A percentile compares a stretch with the other conserved stretches of the same genome.
Evolutionary conservation across 1,284 basidiomycete species (phyloP).

Genomic region (Neolentinus lepideus): DNA sequence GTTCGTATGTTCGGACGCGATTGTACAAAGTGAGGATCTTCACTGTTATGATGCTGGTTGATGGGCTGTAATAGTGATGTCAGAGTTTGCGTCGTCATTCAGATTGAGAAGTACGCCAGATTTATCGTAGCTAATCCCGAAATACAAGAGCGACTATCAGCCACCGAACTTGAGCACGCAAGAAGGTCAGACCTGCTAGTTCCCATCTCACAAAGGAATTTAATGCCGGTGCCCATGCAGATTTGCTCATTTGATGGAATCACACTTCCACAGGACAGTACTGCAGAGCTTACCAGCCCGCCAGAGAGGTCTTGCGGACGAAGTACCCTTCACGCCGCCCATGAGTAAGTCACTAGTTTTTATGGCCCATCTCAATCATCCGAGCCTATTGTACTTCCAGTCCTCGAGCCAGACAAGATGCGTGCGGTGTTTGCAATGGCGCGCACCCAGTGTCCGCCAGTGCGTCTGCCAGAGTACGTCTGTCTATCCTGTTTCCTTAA

Average conservation of each 20-base stretch:
- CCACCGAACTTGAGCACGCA: conserved; percentile 75
- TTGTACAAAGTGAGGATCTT: conserved; percentile 64
- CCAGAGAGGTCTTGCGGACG: conserved; percentile 71
- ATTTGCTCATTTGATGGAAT: conserved; percentile 65
- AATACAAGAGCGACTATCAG: conserved; percentile 66
- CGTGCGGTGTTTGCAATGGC: conserved; percentile 79
- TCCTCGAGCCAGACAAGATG: conserved; percentile 66
- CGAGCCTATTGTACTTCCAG: conserved; percentile 30
- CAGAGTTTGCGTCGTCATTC: conserved; percentile 1
- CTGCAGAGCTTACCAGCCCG: conserved; percentile 73
- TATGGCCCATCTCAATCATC: not conserved
- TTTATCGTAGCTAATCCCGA: conserved; percentile 65
- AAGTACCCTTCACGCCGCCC: conserved; percentile 57
- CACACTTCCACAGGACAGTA: conserved; percentile 68
- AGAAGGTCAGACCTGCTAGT: conserved; percentile 40
- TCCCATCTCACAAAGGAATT: not conserved
- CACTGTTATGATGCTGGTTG: not conserved
- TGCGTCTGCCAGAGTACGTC: conserved; percentile 68
- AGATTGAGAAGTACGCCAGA: conserved; percentile 86
- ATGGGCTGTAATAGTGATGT: not conserved
- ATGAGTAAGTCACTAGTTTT: conserved; percentile 55
- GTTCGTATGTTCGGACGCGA: conserved; percentile 82
- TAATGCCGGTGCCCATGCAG: conserved; percentile 29
- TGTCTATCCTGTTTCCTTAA: not conserved
- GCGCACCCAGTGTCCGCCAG: conserved; percentile 58